Evolutionary conservation across 2,329 filamentous ascomycete genomes (phyloP).

Genomic region (Fusarium anguioides): DNA sequence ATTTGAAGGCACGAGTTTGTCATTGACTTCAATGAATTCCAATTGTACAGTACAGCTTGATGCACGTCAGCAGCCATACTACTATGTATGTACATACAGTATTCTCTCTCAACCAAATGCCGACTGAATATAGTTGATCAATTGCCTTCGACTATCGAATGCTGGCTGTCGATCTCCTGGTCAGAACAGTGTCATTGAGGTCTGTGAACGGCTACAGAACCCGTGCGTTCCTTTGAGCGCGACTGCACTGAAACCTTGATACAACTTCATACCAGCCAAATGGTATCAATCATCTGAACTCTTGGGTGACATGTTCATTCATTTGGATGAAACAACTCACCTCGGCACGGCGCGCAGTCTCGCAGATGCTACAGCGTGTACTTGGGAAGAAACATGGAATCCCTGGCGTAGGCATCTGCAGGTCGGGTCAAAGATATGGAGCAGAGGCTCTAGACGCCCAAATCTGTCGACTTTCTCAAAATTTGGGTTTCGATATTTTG

Average conservation of each 20-base stretch:
- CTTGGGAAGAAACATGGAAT: constrained; percentile 8
- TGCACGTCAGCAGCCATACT: neutral
- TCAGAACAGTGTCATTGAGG: neutral
- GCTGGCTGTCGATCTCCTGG: neutral
- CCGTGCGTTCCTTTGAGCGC: neutral
- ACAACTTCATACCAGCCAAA: neutral
- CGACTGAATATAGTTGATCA: constrained; percentile 18
- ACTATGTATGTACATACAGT: no score
- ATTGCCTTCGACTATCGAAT: constrained; percentile 15
- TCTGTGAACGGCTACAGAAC: neutral
- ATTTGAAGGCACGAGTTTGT: neutral
- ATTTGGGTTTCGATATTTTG: neutral
- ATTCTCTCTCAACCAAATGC: neutral
- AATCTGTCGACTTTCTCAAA: constrained; percentile 12
- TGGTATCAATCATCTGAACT: constrained; percentile 13
- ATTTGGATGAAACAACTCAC: constrained; percentile 25
- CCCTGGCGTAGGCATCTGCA: constrained; percentile 2
- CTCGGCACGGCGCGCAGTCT: constrained; percentile 18
- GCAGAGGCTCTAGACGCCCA: neutral
- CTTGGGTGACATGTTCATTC: neutral
- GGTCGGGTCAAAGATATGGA: neutral
- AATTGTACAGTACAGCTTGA: neutral
- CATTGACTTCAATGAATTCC: constrained; percentile 4
- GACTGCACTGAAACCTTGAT: neutral
- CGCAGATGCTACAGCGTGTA: neutral